Evolutionary conservation across 2,329 filamentous ascomycete genomes (phyloP).

Genomic region (Magnaporthales sp.): DNA sequence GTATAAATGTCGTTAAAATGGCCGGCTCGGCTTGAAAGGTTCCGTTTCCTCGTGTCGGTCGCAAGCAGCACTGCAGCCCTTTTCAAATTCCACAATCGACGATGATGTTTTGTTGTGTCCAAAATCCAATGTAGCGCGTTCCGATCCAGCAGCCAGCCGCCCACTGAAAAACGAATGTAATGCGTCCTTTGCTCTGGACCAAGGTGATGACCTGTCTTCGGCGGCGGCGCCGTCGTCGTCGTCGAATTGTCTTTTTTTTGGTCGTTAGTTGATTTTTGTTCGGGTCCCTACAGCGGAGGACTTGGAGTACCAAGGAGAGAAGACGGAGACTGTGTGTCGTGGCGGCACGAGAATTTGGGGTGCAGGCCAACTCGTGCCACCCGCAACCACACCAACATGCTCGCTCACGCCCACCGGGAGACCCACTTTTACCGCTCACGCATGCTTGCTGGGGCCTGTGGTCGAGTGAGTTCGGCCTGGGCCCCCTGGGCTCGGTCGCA

Average conservation of each 20-base stretch:
- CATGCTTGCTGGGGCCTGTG: not conserved
- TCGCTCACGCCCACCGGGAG: not conserved
- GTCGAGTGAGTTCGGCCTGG: not conserved
- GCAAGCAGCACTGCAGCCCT: not conserved
- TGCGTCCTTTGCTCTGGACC: not conserved
- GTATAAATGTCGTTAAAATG: not conserved
- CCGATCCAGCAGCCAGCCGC: conserved; percentile 5
- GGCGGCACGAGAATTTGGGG: not conserved
- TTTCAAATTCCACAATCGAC: not conserved
- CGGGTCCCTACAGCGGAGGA: not conserved
- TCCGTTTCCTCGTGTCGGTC: not conserved
- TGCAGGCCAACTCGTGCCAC: not conserved
- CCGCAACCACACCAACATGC: not conserved
- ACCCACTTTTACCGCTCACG: not conserved
- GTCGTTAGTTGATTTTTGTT: not conserved
- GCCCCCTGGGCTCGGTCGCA: not conserved
- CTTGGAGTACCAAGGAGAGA: not conserved
- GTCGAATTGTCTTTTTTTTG: not conserved
- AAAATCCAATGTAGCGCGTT: not conserved
- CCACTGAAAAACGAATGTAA: not conserved
- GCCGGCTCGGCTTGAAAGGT: not conserved
- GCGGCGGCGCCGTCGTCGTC: not conserved
- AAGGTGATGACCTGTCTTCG: not conserved
- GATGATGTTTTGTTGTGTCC: not conserved
- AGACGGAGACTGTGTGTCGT: not conserved